Conservation (phyloP, 129 eudicot species). For the Lactuca saligna region DNA sequence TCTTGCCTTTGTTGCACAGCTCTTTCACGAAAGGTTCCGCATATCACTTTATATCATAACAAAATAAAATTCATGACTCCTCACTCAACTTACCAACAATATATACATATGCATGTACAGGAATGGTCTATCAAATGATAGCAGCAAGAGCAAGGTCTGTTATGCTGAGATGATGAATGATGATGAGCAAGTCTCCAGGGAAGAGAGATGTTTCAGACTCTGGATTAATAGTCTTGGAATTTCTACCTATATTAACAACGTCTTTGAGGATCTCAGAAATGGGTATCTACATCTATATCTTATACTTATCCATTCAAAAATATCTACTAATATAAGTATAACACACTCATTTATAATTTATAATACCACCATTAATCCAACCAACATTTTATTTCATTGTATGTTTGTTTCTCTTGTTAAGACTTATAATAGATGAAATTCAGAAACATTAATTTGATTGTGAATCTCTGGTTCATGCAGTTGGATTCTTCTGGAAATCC, state of each 20-base stretch:
- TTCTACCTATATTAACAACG: constrained; percentile 66
- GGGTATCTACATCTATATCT: constrained; percentile 51
- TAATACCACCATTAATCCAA: neutral
- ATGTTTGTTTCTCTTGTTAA: neutral
- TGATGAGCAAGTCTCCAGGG: constrained; percentile 88
- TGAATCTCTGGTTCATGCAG: constrained; percentile 53
- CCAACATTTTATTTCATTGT: neutral
- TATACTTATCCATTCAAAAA: neutral
- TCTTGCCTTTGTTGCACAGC: constrained; percentile 91
- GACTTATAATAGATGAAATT: neutral
- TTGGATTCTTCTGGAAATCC: constrained; percentile 85
- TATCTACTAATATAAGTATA: neutral
- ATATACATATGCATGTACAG: constrained; percentile 33
- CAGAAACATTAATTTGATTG: constrained; percentile 24
- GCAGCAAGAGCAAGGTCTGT: constrained; percentile 71
- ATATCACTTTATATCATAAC: neutral
- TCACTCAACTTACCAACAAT: constrained; percentile 7
- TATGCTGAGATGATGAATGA: constrained; percentile 98
- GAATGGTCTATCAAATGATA: constrained; percentile 88
- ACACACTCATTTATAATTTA: neutral
- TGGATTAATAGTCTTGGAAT: constrained; percentile 97
- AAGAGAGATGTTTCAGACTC: constrained; percentile 89
- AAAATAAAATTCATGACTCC: no score
- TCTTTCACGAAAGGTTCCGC: constrained; percentile 81
- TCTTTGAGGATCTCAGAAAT: constrained; percentile 87